These are phyloP conservation scores for Ceratocystis harringtonii DNA, from an alignment of 2,329 filamentous ascomycete genomes.

Conservation along the genomic window DNA sequence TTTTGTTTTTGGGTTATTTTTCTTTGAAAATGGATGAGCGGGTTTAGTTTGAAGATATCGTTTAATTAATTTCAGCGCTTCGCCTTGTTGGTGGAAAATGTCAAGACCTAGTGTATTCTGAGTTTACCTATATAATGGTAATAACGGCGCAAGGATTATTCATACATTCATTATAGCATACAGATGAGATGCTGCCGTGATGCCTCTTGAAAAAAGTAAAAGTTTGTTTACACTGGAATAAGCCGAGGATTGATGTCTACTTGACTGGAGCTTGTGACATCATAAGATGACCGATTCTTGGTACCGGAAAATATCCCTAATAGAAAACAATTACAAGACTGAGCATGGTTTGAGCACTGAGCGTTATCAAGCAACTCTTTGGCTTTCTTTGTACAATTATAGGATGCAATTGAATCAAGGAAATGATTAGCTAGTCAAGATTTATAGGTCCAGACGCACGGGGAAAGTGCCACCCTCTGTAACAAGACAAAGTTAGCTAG, in stretches of 20 bases:
- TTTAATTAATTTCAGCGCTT: background rate
- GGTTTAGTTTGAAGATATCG: background rate
- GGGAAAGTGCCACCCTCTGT: constrained; percentile 55
- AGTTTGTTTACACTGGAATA: no score
- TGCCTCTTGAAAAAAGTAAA: background rate
- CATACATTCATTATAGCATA: background rate
- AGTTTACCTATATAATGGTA: background rate
- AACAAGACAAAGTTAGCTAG: constrained; percentile 22
- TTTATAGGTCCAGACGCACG: constrained; percentile 45
- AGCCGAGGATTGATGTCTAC: no score
- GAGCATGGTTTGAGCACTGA: background rate
- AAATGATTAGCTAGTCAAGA: constrained; percentile 16
- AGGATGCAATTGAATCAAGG: constrained; percentile 4
- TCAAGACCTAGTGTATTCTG: background rate
- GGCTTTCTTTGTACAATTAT: constrained; percentile 6
- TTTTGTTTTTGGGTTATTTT: background rate
- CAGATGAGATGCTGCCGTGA: background rate
- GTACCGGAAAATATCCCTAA: background rate
- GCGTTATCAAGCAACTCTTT: background rate
- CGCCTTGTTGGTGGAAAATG: background rate
- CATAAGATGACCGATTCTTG: no score
- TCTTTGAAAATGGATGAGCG: background rate
- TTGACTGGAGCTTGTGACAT: no score
- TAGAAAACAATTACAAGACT: background rate
- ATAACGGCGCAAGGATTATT: background rate